A percentile compares a stretch with the other conserved stretches of the same genome.
Evolutionary conservation across 352 stramenopile genomes (phyloP).

Genomic region (Phytopythium mirpurense): DNA sequence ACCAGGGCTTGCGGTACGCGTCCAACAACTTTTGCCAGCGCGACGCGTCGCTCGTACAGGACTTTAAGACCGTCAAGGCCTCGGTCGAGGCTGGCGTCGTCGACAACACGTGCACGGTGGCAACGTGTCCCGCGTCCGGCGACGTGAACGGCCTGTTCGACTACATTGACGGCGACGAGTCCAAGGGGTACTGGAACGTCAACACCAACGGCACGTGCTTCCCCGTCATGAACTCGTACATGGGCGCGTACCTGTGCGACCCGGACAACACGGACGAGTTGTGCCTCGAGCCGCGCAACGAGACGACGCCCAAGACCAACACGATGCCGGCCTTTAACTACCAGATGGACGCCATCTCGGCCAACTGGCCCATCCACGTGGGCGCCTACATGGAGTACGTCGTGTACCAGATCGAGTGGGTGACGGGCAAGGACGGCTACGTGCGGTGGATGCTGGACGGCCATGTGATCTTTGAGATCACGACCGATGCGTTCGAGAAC

Average conservation of each 20-base stretch:
- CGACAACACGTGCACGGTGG: slow-evolving; percentile 32
- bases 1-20: slow-evolving; percentile 47
- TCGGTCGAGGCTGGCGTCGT: slow-evolving; percentile 24
- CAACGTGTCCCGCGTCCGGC: slow-evolving; percentile 29
- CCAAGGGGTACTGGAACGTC: slow-evolving; percentile 40
- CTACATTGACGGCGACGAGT: slow-evolving; percentile 14
- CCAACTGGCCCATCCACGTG: slow-evolving; percentile 64
- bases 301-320: slow-evolving; percentile 32
- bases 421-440: slow-evolving; percentile 56
- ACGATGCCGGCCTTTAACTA: slow-evolving; percentile 67
- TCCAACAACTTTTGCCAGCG: slow-evolving; percentile 38
- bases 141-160: slow-evolving; percentile 33
- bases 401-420: slow-evolving; percentile 69
- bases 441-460: slow-evolving; percentile 67
- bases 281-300: slow-evolving; percentile 33
- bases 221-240: slow-evolving; percentile 65
- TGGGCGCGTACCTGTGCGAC: slow-evolving; percentile 48
- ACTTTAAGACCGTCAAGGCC: slow-evolving; percentile 18
- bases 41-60: slow-evolving; percentile 15
- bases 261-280: slow-evolving; percentile 38
- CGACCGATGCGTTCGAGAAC: slow-evolving; percentile 41
- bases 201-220: slow-evolving; percentile 64
- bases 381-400: slow-evolving; percentile 54
- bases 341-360: slow-evolving; percentile 74
- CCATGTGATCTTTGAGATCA: slow-evolving; percentile 54